Evolutionary conservation across 305 asterid species (phyloP), one percentile per base, ranked within the genome.

Genomic region (Rubia occidens): DNA sequence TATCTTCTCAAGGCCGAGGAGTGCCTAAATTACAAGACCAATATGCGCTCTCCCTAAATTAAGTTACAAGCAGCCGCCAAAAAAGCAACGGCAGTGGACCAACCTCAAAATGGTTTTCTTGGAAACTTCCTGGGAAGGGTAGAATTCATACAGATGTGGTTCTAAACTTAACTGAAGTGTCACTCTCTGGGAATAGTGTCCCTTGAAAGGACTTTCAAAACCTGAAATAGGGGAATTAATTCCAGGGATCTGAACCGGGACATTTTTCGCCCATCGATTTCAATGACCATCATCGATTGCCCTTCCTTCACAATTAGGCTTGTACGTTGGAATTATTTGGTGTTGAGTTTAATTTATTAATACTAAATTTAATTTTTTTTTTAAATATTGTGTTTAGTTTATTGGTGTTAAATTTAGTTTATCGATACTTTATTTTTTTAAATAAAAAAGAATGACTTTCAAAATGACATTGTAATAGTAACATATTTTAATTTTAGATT

Each of bases 161-260:
- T 26, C 49, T 18, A 56, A 72, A 26, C 55, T 77, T 44, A 13
- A 35, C 13, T 66, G 71, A 68, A 9, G 44, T 40, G 82, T 81
- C 85, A 15, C 68, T 70, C 60, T 82, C 85, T 24, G 40, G 32
- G 45, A 40, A 66, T 26, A 74, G 80, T 44, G 55, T 43, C 65
- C 49, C 11, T 65, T 80, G 20, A 20, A 73, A 45, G 40, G 74
- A 77, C 78, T 72, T 78, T 69, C 78, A 72, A 74, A 43, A 51
- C 69, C 53, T 70, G 66, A 55, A 40, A 26, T 63, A 68, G 11
- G 39, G 26, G 14, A 21, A 9, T 39, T 3, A n/a, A 11, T 74
- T 74, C 74, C 56, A 78, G 81, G 84, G 86, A 0, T 68, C 74
- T 79, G 92, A 39, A 86, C 77, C 76, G 78, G 74, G 86, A 76